Evolutionary conservation across 75 land plant species (phyloP).

Genomic region (Ceratopteris richardii): DNA sequence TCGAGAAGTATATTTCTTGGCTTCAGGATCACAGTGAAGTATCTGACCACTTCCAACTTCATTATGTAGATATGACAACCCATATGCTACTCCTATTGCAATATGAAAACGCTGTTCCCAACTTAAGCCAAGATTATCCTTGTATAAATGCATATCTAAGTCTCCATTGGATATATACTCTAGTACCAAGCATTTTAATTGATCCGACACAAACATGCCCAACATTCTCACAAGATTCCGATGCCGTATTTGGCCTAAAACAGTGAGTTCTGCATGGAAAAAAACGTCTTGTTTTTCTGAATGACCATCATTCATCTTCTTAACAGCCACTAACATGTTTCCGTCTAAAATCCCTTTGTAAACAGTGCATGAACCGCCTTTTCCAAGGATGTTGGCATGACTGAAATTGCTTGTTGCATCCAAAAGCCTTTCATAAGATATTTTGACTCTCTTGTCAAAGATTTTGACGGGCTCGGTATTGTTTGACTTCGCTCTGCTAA

Average conservation of each 20-base stretch:
- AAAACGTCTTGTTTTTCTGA: not conserved
- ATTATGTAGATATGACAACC: not conserved
- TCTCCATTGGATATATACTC: conserved; percentile 63
- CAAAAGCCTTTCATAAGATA: not conserved
- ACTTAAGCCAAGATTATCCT: conserved; percentile 27
- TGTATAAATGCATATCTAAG: conserved; percentile 31
- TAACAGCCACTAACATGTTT: conserved; percentile 3
- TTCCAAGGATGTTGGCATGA: not conserved
- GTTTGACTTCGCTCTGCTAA: not conserved
- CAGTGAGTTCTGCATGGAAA: conserved; percentile 47
- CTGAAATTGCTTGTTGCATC: not conserved
- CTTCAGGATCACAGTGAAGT: conserved; percentile 14
- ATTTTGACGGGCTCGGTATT: not conserved
- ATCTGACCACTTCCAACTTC: not conserved
- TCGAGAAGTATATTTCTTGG: conserved; percentile 12
- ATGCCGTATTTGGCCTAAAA: conserved; percentile 48
- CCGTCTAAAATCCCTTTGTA: not conserved
- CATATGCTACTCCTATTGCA: not conserved
- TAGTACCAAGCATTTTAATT: conserved; percentile 44
- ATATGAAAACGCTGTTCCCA: not conserved
- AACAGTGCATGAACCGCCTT: not conserved
- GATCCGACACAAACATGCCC: conserved; percentile 48
- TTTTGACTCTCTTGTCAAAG: not conserved
- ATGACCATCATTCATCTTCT: conserved; percentile 12
- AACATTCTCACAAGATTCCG: conserved; percentile 57